Evolutionary conservation across 1,284 basidiomycete species (phyloP), one percentile per base, ranked within the genome.

Genomic region (Golubevia sp.): DNA sequence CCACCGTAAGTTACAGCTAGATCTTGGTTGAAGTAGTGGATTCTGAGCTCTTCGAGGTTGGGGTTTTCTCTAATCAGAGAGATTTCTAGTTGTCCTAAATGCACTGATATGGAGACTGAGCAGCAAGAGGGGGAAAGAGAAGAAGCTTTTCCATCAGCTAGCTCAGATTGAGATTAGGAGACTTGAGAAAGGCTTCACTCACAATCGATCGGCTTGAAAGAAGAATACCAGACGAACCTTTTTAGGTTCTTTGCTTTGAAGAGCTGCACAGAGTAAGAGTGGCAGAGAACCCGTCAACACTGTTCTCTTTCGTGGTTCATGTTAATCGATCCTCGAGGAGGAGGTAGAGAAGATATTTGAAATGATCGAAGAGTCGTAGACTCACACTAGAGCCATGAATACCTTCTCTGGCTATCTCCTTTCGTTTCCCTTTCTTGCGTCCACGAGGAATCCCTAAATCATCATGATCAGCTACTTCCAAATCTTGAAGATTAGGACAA

Each of bases 21-120:
- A 34, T 34, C 56, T n/a, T 7, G 20, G n/a, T 49, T 24, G 56
- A 24, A 49, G 55, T 25, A 25, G 25, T 55, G 34, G 2, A 49
- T 50, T 20, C 60, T 49, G 13, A 62, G 60, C 54, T 62, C 60
- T 25, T 62, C 60, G 20, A 62, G 60, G 25, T 56, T 50, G 15
- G 60, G 60, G 20, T 56, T 56, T 44, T 44, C n/a, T 7, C 51
- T 0, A 3, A 62, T 24, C 54, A 62, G 55, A 6, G 55, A 20
- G 18, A 26, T 25, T 25, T 62, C 60, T 30, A 62, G 24, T n/a
- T 23, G n/a, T 27, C 55, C 55, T 27, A 62, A 38, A 11, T 34
- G 30, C 4, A 34, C 30, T 5, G 30, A 34, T 3, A 34, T 34
- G 30, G 30, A 34, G 11, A 34, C 53, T 20, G n/a, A 20, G 54